Evolutionary conservation across 1,284 basidiomycete genomes (phyloP).

Genomic region (Caloboletus firmus): DNA sequence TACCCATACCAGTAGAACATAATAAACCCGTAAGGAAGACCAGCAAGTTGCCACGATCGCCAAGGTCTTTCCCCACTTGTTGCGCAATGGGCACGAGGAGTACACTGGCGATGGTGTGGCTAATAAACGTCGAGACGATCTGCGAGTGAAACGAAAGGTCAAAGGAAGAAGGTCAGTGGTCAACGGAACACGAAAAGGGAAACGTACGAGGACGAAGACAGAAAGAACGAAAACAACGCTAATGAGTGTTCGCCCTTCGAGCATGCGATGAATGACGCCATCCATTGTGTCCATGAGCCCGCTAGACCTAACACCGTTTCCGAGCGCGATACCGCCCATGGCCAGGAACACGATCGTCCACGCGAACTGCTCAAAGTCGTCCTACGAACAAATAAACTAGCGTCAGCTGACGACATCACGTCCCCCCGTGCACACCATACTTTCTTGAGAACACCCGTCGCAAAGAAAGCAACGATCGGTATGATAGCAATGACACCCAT

Average conservation of each 20-base stretch:
- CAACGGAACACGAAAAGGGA: neutral
- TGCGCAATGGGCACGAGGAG: constrained; percentile 95
- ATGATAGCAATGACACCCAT: constrained; percentile 98
- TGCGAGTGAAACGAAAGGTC: constrained; percentile 27
- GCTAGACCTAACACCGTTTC: constrained; percentile 90
- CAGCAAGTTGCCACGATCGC: constrained; percentile 71
- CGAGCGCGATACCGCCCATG: constrained; percentile 98
- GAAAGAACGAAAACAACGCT: constrained; percentile 85
- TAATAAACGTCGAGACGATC: constrained; percentile 88
- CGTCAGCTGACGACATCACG: neutral
- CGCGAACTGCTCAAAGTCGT: constrained; percentile 92
- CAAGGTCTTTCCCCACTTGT: constrained; percentile 81
- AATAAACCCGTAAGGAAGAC: constrained; percentile 92
- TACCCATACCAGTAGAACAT: constrained; percentile 96
- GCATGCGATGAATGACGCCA: constrained; percentile 62
- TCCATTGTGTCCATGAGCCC: constrained; percentile 85
- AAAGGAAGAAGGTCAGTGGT: constrained; percentile 1
- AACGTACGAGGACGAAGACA: constrained; percentile 79
- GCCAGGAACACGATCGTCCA: constrained; percentile 95
- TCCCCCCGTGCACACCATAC: constrained; percentile 39
- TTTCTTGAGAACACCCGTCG: constrained; percentile 92
- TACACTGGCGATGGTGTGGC: constrained; percentile 95
- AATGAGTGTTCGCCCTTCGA: constrained; percentile 76
- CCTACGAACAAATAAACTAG: constrained; percentile 46
- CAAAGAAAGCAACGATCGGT: constrained; percentile 93